Base-by-base conservation (phyloP, 352 stramenopile genomes). In the Pythium scleroteichum region DNA sequence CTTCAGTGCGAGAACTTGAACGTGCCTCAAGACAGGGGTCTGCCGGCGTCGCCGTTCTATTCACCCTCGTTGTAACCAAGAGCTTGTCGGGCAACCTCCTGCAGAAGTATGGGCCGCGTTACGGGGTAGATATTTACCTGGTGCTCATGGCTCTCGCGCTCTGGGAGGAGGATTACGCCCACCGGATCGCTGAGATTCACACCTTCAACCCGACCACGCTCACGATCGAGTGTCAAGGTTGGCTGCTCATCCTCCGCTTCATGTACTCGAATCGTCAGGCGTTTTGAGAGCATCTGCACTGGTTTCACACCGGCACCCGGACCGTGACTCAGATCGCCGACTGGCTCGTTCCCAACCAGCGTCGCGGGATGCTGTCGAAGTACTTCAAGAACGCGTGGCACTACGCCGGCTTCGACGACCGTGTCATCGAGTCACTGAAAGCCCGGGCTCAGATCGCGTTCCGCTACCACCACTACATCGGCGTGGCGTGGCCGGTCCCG, bases 381-480 rank as follows among this genome's bases (percentile, higher is more conserved):
- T 53, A 42, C 16, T 23, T 53, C 26, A 8, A 17, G 26, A 24
- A 42, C n/a, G 47, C 47, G 8, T 53, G 47, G 47, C 39, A 50
- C 2, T 50, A 50, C 19, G 52, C 52, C 38, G 52, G 52, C 6
- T 40, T 16, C 52, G 24, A 22, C 16, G 13, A 32, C 10, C 38
- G 52, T 0, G 24, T 48, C 23, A 32, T 46, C 1, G 52, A 59
- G 39, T 50, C 40, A 3, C 22, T 59, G 17, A 39, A 35, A 39
- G 14, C n/a, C 4, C 22, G 17, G 0, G 52, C 22, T 9, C 22
- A 50, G 23, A 5, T 26, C n/a, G 52, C 52, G 2, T 33, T 59
- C 4, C 52, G 38, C 1, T 50, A 41, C 23, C 52, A 59, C 19
- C 52, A 59, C 39, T 48, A 59, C 23, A n/a, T 59, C 22, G 52